Evolutionary conservation across 805 yeast species (phyloP).

Genomic region (Hanseniaspora lachancei): DNA sequence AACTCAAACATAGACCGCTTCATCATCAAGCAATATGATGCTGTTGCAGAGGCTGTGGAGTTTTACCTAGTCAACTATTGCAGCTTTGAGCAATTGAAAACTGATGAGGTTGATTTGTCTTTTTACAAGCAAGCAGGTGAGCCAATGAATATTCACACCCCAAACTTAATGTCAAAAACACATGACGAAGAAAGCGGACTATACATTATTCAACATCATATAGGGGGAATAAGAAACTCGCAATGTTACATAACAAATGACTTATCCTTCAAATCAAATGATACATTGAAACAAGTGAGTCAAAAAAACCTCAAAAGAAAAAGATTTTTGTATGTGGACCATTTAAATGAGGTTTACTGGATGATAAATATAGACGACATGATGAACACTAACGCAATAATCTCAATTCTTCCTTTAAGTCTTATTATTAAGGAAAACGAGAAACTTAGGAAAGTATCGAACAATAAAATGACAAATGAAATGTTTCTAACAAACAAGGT

Average conservation of each 20-base stretch:
- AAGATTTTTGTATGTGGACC: slow-evolving; percentile 8
- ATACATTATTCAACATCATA: slow-evolving; percentile 9
- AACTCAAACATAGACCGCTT: slow-evolving; percentile 10
- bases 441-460: not conserved
- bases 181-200: not conserved
- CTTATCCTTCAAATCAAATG: not conserved
- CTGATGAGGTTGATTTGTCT: not conserved
- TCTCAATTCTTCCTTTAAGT: slow-evolving; percentile 5
- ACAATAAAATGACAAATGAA: not conserved
- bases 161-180: slow-evolving; percentile 3
- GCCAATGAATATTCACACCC: not conserved
- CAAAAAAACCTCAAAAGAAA: not conserved
- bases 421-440: slow-evolving; percentile 4
- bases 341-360: not conserved
- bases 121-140: not conserved
- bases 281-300: not conserved
- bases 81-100: not conserved
- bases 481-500: slow-evolving; percentile 6
- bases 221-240: slow-evolving; percentile 11
- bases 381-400: not conserved
- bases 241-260: slow-evolving; percentile 12
- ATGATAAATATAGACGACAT: slow-evolving; percentile 4
- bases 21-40: not conserved
- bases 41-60: slow-evolving; percentile 1
- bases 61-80: slow-evolving; percentile 5